A percentile compares a stretch with the other conserved stretches of the same genome.
phyloP scores from a whole-genome alignment of 2,329 filamentous ascomycete genomes.

The Ustulina deusta region DNA sequence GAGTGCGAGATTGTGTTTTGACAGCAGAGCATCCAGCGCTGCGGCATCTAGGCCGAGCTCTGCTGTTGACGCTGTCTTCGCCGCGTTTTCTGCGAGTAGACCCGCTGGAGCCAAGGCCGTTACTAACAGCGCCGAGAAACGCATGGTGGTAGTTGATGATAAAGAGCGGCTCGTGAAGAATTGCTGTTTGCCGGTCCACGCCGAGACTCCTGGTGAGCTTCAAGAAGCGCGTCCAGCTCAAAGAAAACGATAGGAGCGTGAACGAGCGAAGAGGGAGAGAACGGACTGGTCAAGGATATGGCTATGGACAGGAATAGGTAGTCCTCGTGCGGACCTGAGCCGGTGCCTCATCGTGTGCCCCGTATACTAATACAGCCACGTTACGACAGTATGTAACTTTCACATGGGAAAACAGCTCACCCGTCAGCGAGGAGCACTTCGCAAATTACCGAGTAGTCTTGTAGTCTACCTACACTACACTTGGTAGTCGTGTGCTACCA shows the following conservation, averaged over 20 bases:
- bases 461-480: neutral
- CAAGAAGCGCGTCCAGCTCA: conserved; percentile 37
- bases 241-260: conserved; percentile 32
- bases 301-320: conserved; percentile 20
- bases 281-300: conserved; percentile 14
- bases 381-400: too few species aligned
- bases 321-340: conserved; percentile 15
- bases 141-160: conserved; percentile 50
- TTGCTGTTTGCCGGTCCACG: conserved; percentile 39
- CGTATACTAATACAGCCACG: conserved; percentile 28
- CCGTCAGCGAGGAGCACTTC: conserved; percentile 16
- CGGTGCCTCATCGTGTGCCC: conserved; percentile 31
- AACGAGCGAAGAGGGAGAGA: conserved; percentile 17
- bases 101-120: conserved; percentile 52
- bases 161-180: conserved; percentile 29
- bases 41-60: conserved; percentile 50
- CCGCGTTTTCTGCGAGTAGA: conserved; percentile 48
- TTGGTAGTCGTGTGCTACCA: neutral
- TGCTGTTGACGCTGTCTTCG: conserved; percentile 46
- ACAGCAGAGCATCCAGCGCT: conserved; percentile 55
- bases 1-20: conserved; percentile 59
- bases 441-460: conserved; percentile 34
- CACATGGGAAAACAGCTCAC: conserved; percentile 28
- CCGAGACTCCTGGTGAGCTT: conserved; percentile 41
- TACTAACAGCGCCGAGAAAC: conserved; percentile 53